Conservation (phyloP, 768 basidiomycete genomes). For the Steccherinum ochraceum region DNA sequence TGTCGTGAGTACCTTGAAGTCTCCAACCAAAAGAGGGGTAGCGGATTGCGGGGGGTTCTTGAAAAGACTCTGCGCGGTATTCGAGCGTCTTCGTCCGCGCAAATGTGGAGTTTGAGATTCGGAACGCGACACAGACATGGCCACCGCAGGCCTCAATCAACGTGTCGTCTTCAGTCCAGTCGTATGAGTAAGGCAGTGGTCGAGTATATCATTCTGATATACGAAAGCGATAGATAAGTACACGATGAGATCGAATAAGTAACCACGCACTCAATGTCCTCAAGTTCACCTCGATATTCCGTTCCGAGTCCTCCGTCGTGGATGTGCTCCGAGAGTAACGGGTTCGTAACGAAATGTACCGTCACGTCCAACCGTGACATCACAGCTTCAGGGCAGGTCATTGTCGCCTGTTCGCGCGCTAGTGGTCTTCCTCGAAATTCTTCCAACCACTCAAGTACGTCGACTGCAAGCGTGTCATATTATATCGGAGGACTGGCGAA, state of each 20-base stretch:
- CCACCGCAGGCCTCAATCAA: not conserved
- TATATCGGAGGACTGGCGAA: too few relatives aligned
- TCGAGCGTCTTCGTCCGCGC: conserved; percentile 57
- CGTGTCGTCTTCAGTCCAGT: not conserved
- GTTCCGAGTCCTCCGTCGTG: not conserved
- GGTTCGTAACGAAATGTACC: too few relatives aligned
- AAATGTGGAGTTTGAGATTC: conserved; percentile 55
- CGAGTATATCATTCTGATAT: not conserved
- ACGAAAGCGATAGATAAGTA: not conserved
- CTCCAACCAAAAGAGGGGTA: conserved; percentile 52
- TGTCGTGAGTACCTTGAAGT: conserved; percentile 52
- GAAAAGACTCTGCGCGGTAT: conserved; percentile 65
- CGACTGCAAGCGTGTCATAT: too few relatives aligned
- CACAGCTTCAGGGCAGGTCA: too few relatives aligned
- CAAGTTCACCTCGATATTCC: not conserved
- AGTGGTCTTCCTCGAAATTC: too few relatives aligned
- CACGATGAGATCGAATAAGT: not conserved
- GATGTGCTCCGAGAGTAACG: too few relatives aligned
- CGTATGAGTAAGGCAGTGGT: not conserved
- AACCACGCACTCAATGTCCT: not conserved
- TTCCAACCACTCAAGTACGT: too few relatives aligned
- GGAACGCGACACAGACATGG: conserved; percentile 55
- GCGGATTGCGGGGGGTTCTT: conserved; percentile 32
- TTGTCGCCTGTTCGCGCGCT: too few relatives aligned
- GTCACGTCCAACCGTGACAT: too few relatives aligned